Evolutionary conservation across 1,284 basidiomycete genomes (phyloP).

Genomic region (Taiwanofungus camphoratus): DNA sequence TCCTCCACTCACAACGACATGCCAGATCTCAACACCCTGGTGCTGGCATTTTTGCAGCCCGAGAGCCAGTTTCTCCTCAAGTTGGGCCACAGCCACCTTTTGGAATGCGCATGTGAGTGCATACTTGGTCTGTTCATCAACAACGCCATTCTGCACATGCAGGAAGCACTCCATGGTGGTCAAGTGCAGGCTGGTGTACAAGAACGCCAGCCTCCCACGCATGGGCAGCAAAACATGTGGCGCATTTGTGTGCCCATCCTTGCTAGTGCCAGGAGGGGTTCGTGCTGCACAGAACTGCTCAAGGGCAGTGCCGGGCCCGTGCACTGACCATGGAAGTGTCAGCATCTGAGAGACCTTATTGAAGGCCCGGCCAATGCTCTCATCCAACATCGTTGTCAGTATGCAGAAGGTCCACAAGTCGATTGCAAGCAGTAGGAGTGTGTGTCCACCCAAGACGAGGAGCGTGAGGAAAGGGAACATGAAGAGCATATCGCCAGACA

Average conservation of each 20-base stretch:
- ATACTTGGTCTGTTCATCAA: constrained; percentile 31
- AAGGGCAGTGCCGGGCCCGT: constrained; percentile 71
- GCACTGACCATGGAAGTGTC: constrained; percentile 52
- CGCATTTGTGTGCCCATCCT: too few species aligned
- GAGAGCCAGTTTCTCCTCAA: constrained; percentile 69
- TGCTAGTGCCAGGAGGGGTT: constrained; percentile 16
- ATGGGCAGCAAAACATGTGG: constrained; percentile 35
- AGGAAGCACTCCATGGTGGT: constrained; percentile 57
- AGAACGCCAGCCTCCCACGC: constrained; percentile 58
- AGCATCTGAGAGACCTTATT: constrained; percentile 78
- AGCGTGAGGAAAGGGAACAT: constrained; percentile 84
- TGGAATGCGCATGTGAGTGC: constrained; percentile 72
- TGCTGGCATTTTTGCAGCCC: constrained; percentile 46
- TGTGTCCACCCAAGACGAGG: constrained; percentile 88
- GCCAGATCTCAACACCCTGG: constrained; percentile 37
- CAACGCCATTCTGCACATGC: constrained; percentile 28
- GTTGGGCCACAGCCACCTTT: constrained; percentile 60
- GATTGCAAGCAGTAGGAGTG: constrained; percentile 68
- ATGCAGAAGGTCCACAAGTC: constrained; percentile 58
- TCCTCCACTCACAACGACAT: constrained; percentile 83
- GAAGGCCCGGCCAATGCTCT: constrained; percentile 71
- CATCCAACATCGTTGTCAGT: constrained; percentile 73
- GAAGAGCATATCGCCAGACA: constrained; percentile 43
- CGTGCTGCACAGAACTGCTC: constrained; percentile 54
- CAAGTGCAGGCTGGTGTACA: constrained; percentile 69